These are phyloP conservation scores for Aspergillus avenaceus DNA, from an alignment of 495 filamentous ascomycete genomes.

Conservation along the genomic window DNA sequence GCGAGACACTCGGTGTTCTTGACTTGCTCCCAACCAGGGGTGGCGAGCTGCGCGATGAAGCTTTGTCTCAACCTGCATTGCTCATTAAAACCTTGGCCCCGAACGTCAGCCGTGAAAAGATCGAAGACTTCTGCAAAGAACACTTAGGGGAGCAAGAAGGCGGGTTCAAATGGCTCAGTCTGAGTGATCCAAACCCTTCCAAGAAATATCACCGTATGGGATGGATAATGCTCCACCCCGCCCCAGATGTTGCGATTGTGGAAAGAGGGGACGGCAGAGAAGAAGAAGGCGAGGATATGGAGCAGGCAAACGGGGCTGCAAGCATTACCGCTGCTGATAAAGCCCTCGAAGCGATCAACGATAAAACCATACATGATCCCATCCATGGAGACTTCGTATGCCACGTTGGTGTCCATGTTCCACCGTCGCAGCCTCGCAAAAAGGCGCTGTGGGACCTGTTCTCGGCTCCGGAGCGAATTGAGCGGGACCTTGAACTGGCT, in stretches of 20 bases:
- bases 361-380: constrained; percentile 92
- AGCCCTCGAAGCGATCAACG: constrained; percentile 88
- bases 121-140: constrained; percentile 89
- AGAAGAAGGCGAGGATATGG: constrained; percentile 59
- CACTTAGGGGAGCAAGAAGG: constrained; percentile 82
- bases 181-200: constrained; percentile 93
- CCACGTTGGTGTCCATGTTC: constrained; percentile 93
- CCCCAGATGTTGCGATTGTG: constrained; percentile 54
- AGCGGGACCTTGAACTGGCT: constrained; percentile 77
- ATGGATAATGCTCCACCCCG: constrained; percentile 92
- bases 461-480: constrained; percentile 81
- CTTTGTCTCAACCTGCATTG: constrained; percentile 77
- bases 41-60: constrained; percentile 79
- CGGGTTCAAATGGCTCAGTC: constrained; percentile 84
- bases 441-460: constrained; percentile 98
- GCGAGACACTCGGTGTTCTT: constrained; percentile 87
- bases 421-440: constrained; percentile 79
- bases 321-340: constrained; percentile 62
- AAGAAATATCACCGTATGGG: constrained; percentile 98
- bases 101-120: constrained; percentile 88
- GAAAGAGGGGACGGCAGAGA: constrained; percentile 58
- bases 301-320: constrained; percentile 22
- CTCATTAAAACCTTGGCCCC: constrained; percentile 98
- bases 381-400: constrained; percentile 92
- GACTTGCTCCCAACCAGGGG: constrained; percentile 78